A percentile compares a stretch with the other conserved stretches of the same genome.
phyloP scores from a whole-genome alignment of 371 early-diverging fungal genomes.

The Mortierella sp. region DNA sequence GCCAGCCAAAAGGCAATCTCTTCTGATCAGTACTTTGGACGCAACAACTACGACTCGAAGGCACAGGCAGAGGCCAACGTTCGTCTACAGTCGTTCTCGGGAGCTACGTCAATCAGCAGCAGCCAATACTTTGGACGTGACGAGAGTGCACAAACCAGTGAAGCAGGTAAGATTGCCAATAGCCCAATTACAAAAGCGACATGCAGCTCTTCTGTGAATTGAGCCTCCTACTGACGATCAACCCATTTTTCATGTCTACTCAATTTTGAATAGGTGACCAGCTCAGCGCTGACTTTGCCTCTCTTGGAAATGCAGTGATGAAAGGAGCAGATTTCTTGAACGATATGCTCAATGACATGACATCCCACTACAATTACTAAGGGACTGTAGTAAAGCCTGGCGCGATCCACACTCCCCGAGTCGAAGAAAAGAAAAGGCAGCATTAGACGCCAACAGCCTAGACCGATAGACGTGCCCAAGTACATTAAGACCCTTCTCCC shows the following conservation, averaged over 20 bases:
- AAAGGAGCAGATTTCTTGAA: constrained; percentile 60
- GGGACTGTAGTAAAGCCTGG: neutral
- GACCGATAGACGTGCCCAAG: too few species aligned
- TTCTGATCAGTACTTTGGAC: constrained; percentile 91
- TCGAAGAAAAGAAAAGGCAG: too few species aligned
- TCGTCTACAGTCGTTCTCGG: constrained; percentile 77
- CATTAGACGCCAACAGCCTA: too few species aligned
- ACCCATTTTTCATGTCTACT: neutral
- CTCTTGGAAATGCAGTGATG: constrained; percentile 76
- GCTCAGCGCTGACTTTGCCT: constrained; percentile 68
- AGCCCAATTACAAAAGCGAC: neutral
- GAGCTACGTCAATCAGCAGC: constrained; percentile 81
- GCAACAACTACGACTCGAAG: constrained; percentile 74
- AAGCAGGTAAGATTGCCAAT: constrained; percentile 15
- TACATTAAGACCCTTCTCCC: too few species aligned
- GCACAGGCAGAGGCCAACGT: constrained; percentile 70
- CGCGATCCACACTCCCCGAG: too few species aligned
- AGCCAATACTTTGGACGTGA: constrained; percentile 86
- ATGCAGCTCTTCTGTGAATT: too few species aligned
- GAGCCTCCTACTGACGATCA: neutral
- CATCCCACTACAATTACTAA: constrained; percentile 54
- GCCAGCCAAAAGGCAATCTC: constrained; percentile 84
- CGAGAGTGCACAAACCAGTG: constrained; percentile 54
- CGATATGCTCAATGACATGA: constrained; percentile 51
- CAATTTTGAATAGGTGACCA: constrained; percentile 25